These are phyloP conservation scores for Cytospora leucostoma DNA, from an alignment of 2,329 filamentous ascomycete species.

Conservation along the genomic window DNA sequence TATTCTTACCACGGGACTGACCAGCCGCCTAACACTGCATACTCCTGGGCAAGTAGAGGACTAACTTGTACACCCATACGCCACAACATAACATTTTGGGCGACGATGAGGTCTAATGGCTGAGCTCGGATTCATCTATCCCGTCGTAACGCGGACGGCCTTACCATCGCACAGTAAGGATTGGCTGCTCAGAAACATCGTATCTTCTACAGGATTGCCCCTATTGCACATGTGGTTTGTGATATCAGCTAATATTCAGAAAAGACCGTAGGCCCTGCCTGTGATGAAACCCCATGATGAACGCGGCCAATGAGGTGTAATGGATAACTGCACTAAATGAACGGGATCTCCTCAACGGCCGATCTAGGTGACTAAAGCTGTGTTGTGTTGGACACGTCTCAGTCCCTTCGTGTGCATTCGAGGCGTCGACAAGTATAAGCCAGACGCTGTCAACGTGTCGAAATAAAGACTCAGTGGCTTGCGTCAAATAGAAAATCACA, in stretches of 20 bases:
- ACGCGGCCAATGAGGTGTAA: background rate
- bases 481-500: no score
- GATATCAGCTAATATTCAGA: background rate
- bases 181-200: background rate
- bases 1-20: background rate
- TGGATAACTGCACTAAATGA: background rate
- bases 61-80: background rate
- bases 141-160: background rate
- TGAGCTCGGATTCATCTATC: background rate
- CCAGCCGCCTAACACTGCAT: no score
- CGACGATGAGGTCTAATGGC: background rate
- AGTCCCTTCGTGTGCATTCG: no score
- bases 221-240: no score
- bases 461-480: no score
- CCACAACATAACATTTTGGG: background rate
- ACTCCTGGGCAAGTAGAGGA: no score
- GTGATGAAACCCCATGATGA: background rate
- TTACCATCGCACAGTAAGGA: background rate
- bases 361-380: background rate
- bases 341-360: background rate
- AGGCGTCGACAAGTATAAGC: no score
- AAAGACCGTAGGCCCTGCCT: background rate
- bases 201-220: no score
- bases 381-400: background rate
- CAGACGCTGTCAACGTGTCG: no score